Evolutionary conservation across 305 asterid species (phyloP), one percentile per base, ranked within the genome.

Genomic region (Fraxinus paxiana): DNA sequence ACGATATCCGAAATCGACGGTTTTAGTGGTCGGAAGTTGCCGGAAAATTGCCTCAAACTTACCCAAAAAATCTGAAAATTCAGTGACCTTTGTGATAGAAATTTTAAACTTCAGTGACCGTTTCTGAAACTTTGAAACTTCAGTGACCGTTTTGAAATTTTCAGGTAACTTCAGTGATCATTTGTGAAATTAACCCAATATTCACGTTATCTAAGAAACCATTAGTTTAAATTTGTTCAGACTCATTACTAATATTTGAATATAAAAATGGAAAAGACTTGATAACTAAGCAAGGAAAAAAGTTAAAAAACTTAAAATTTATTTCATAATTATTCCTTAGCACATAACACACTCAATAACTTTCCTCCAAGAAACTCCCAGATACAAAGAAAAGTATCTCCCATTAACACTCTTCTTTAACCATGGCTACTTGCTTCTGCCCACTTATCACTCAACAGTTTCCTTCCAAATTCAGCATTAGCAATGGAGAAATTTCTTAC

Each of bases 371-470:
- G 84, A 78, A 83, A 79, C 17, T 18, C 84, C 81, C 34, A 7
- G 73, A 56, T 56, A 35, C 77, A 84, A 89, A 92, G 97, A 82
- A 91, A 92, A 88, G 97, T 80, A 91, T 92, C 87, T 79, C 77
- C 79, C 18, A 5, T 35, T 10, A 84, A 76, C 78, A 78, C 84
- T 81, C 86, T 82, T 83, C 82, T 77, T 78, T 76, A 82, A 31
- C 84, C 79, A 37, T 79, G 84, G 34, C 78, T 67, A 41, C 17
- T 22, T 20, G 70, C 77, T 43, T 43, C 75, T 22, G 77, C 65
- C 80, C 59, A 61, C 61, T 69, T 0, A 24, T 18, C 77, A 80
- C 81, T 37, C 56, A 26, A 71, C 54, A 33, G 5, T 54, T 63
- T 79, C 54, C 80, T 77, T 67, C 48, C 59, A 79, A 70, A 70